Conservation (phyloP, 2,329 filamentous ascomycete species). For the Curvularia hawaiiensis region DNA sequence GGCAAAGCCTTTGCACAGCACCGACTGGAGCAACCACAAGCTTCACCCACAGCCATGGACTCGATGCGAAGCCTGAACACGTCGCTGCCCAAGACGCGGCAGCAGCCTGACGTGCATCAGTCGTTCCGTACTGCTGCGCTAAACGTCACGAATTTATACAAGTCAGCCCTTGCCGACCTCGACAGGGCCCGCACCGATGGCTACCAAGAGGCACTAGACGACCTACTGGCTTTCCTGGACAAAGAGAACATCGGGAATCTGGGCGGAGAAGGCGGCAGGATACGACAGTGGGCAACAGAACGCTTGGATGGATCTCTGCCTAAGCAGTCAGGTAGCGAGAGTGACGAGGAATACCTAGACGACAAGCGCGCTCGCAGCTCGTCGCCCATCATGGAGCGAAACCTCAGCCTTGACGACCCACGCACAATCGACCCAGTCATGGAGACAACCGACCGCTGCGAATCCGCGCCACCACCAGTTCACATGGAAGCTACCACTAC, state of each 20-base stretch:
- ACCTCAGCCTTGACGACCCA: slow-evolving; percentile 52
- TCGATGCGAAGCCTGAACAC: slow-evolving; percentile 51
- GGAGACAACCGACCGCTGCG: slow-evolving; percentile 29
- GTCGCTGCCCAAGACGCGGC: slow-evolving; percentile 45
- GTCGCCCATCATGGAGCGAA: slow-evolving; percentile 63
- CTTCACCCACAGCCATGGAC: slow-evolving; percentile 36
- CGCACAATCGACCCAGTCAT: slow-evolving; percentile 25
- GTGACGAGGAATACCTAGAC: slow-evolving; percentile 70
- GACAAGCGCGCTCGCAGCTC: slow-evolving; percentile 64
- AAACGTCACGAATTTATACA: slow-evolving; percentile 95
- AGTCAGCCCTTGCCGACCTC: slow-evolving; percentile 81
- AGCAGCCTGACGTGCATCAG: slow-evolving; percentile 67
- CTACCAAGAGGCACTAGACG: slow-evolving; percentile 93
- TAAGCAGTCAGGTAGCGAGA: slow-evolving; percentile 62
- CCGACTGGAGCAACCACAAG: not conserved
- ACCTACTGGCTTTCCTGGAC: slow-evolving; percentile 84
- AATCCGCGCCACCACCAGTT: slow-evolving; percentile 48
- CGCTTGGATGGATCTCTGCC: slow-evolving; percentile 67
- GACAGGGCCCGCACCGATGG: slow-evolving; percentile 77
- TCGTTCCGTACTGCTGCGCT: slow-evolving; percentile 92
- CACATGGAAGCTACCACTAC: slow-evolving; percentile 42
- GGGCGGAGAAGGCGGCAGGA: slow-evolving; percentile 76
- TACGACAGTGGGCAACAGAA: slow-evolving; percentile 72
- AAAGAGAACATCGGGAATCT: slow-evolving; percentile 76
- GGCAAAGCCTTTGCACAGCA: slow-evolving; percentile 6